Base-by-base conservation (phyloP, 2,329 filamentous ascomycete genomes). In the Colletotrichum sojae region DNA sequence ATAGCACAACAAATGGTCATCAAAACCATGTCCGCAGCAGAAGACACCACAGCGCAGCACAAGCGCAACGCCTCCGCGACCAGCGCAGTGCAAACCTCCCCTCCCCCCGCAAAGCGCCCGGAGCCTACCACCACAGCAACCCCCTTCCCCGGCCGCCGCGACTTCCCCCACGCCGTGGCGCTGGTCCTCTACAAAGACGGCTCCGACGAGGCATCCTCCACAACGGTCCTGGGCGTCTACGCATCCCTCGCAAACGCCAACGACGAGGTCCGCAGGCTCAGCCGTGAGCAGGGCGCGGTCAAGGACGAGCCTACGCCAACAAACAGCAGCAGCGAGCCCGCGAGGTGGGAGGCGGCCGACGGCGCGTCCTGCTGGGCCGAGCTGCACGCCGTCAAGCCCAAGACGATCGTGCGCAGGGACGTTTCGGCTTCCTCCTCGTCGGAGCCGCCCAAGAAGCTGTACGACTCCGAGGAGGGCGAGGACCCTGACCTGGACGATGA, bases 101-200 rank as follows among this genome's bases (percentile, higher is more conserved):
- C 83, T 81, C 72, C 83, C 83, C 74, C 86, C 84, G 75, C 83
- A 82, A 77, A 83, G 80, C 71, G 83, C 81, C 76, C 83, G 76
- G 20, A 13, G 43, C 60, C 68, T 13, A 4, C 22, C 5, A 36
- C 45, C 4, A 20, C 31, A 5, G 9, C 46, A 16, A 6, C 9
- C 6, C 54, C 68, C 20, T 27, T 61, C 36, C 15, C 39, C 13
- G 20, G 20, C 54, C 60, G 65, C 57, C 69, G 66, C 20, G 55
- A 64, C 18, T 71, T 71, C 48, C 69, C 69, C 9, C 67, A 70
- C 43, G 57, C 69, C 53, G 78, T 81, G 57, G 79, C 75, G 70
- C 71, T 80, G 54, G 73, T 81, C 63, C 64, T 81, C 56, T 75
- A 78, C 71, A 73, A 71, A 51, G 78, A 80, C 72, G 70, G 71